Base-by-base conservation (phyloP, 768 basidiomycete species). In the Melanogaster broomeanus region DNA sequence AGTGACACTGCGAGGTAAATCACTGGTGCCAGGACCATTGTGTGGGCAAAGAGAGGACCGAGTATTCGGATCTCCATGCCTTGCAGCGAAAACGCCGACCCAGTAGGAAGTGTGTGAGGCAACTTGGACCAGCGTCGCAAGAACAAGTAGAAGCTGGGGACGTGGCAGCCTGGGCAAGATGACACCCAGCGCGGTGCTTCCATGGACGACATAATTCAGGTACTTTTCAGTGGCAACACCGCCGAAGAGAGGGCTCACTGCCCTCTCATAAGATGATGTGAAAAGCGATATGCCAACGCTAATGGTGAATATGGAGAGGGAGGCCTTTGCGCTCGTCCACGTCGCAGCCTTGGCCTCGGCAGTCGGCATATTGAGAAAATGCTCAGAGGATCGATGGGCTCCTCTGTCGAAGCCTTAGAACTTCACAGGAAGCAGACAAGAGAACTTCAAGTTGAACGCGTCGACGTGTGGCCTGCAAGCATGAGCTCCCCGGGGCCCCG, bases 231-330 rank as follows among this genome's bases (percentile, higher is more conserved):
- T 81, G 0, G 86, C 80, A 7, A 75, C 74, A 12, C 77, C 72
- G 42, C 84, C 88, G 64, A 90, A 91, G 3, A 90, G 70, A 15
- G 90, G 90, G 48, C 76, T 67, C n/a, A 92, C 61, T 9, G 81
- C 75, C 30, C 80, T 81, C 64, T 81, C 77, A 61, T 90, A 88
- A 6, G 78, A 70, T 56, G 80, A 83, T 16, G 83, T 72, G 48
- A 81, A 73, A 28, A 90, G 75, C 3, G 87, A 85, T 31, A 85
- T 68, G 6, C 62, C 52, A 28, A 67, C 28, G 37, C 66, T 61
- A 31, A 72, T 54, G 18, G 49, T 38, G 34, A 72, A 52, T 41
- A 72, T 57, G 38, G 62, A 59, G 42, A 73, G 44, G 15, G 58
- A 58, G 8, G 48, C 56, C 8, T 50, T 58, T 1, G 45, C 46